Percentiles rank a stretch among this genome's conserved stretches.
Evolutionary conservation across 169 alveolate species (phyloP).

Genomic region (Blepharisma undulans): DNA sequence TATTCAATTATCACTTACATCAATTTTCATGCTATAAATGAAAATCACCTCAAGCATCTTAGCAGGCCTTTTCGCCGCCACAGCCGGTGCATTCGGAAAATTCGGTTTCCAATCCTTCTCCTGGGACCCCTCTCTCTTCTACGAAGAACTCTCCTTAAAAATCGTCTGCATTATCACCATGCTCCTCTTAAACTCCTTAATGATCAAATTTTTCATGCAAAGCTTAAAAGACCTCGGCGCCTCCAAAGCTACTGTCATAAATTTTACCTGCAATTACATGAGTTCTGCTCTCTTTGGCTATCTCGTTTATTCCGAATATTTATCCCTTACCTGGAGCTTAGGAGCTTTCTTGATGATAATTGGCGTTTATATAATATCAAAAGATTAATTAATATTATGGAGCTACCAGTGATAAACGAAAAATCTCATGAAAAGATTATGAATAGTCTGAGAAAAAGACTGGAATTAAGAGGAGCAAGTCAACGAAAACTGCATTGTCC

Average conservation of each 20-base stretch:
- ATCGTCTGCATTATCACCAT: not conserved
- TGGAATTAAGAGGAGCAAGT: not conserved
- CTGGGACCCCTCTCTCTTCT: not conserved
- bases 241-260: slow-evolving; percentile 26
- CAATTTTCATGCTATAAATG: not conserved
- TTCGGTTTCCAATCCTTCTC: not conserved
- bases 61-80: slow-evolving; percentile 29
- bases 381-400: not conserved
- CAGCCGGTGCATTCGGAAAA: slow-evolving; percentile 41
- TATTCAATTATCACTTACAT: too few species aligned
- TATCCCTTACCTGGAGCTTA: not conserved
- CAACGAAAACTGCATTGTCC: not conserved
- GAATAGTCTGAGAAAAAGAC: not conserved
- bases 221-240: slow-evolving; percentile 33
- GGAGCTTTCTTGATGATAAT: slow-evolving; percentile 28
- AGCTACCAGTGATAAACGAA: not conserved
- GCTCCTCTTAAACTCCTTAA: slow-evolving; percentile 22
- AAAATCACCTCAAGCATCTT: not conserved
- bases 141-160: not conserved
- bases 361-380: slow-evolving; percentile 29
- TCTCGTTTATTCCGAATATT: not conserved
- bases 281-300: slow-evolving; percentile 23
- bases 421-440: not conserved
- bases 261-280: slow-evolving; percentile 27
- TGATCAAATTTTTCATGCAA: slow-evolving; percentile 24